These are phyloP conservation scores for Chlamydomonas sp. DNA, from an alignment of 139 green algal species.

Conservation along the genomic window DNA sequence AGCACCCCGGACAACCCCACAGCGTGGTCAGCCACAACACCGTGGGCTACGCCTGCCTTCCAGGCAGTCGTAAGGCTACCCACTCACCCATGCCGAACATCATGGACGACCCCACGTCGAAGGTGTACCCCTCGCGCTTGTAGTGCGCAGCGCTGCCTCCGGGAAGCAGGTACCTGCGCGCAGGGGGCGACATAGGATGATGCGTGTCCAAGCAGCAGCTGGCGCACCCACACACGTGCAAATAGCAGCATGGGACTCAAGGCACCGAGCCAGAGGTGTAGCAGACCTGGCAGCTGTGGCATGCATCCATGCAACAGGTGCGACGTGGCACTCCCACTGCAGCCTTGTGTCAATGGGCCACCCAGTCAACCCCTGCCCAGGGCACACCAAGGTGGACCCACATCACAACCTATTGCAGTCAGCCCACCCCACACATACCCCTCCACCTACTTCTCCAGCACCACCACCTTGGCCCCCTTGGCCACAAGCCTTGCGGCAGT, in stretches of 20 bases:
- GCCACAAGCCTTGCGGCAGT: constrained; percentile 84
- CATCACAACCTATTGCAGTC: too few relatives aligned
- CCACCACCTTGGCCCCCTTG: constrained; percentile 83
- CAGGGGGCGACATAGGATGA: too few relatives aligned
- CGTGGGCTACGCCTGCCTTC: background rate
- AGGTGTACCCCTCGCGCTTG: background rate
- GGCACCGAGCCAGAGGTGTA: too few relatives aligned
- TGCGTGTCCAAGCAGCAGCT: background rate
- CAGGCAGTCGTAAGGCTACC: background rate
- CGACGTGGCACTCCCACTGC: too few relatives aligned
- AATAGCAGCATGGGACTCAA: background rate
- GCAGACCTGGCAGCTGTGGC: too few relatives aligned
- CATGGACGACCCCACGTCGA: constrained; percentile 94
- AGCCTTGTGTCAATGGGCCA: too few relatives aligned
- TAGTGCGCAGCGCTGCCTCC: constrained; percentile 79
- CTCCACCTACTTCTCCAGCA: constrained; percentile 81
- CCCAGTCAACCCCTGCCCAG: too few relatives aligned
- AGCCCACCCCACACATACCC: background rate
- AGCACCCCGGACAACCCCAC: too few relatives aligned
- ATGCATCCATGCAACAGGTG: too few relatives aligned
- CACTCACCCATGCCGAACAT: constrained; percentile 96
- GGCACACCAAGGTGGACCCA: too few relatives aligned
- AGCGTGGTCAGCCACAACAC: too few relatives aligned
- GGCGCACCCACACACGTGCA: background rate
- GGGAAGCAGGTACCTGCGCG: constrained; percentile 88